Conservation (phyloP, 2,329 filamentous ascomycete genomes). For the Aspergillus pseudotamarii region DNA sequence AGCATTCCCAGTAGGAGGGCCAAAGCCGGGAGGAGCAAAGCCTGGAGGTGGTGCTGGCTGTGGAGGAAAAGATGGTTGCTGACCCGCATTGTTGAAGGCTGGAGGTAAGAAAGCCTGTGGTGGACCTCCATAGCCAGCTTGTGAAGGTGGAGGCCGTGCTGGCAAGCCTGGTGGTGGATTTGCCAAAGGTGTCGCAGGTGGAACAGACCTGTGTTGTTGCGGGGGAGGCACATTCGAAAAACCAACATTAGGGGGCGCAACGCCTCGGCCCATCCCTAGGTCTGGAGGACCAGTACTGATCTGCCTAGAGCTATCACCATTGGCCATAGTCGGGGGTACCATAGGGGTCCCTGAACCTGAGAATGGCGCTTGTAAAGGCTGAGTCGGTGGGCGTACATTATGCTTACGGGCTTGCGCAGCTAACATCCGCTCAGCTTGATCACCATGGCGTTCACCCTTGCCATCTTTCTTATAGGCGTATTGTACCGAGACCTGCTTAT, state of each 20-base stretch:
- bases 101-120: conserved; percentile 43
- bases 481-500: conserved; percentile 94
- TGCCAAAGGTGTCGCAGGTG: conserved; percentile 55
- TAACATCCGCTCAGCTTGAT: conserved; percentile 87
- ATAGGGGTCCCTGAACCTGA: conserved; percentile 53
- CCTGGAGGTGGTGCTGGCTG: conserved; percentile 53
- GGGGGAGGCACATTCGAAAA: conserved; percentile 48
- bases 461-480: conserved; percentile 99
- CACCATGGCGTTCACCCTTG: conserved; percentile 93
- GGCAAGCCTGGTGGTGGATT: conserved; percentile 59
- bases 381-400: conserved; percentile 81
- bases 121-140: conserved; percentile 68
- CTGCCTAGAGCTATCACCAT: conserved; percentile 42
- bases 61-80: conserved; percentile 34
- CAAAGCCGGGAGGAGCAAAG: conserved; percentile 56
- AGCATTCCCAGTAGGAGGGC: conserved; percentile 31
- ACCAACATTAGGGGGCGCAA: conserved; percentile 42
- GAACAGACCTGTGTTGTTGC: conserved; percentile 55
- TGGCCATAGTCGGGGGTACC: conserved; percentile 49
- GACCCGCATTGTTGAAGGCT: conserved; percentile 39
- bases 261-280: conserved; percentile 43
- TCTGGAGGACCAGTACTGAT: conserved; percentile 36
- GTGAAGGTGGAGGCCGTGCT: conserved; percentile 69
- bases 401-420: conserved; percentile 92
- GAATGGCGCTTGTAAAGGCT: conserved; percentile 74